Base-by-base conservation (phyloP, 1,284 basidiomycete genomes). In the Bondarzewia mesenterica region DNA sequence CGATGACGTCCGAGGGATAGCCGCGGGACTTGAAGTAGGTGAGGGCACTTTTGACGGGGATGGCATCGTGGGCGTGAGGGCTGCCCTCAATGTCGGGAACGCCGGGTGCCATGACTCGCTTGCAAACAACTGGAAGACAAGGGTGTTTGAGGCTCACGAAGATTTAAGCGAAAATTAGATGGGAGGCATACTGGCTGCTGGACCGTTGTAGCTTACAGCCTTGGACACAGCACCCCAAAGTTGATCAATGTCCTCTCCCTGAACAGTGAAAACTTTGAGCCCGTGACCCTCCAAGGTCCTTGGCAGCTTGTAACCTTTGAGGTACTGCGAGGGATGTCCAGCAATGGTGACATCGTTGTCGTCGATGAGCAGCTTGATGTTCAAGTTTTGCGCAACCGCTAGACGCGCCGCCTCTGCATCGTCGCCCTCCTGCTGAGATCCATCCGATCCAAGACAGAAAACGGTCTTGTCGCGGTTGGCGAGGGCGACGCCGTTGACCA, bases 311-410 rank as follows among this genome's bases (percentile, higher is more conserved):
- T 80, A 92, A 20, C 89, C 89, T 60, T 82, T 82, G 57, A 91
- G 74, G 61, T 92, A 92, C 49, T 89, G 66, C 15, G 85, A 89
- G 2, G 89, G 89, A 60, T 92, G 89, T 0, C 87, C 88, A 25
- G 88, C 82, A 52, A 91, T 91, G 7, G 88, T 91, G 54, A 91
- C 88, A 60, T 91, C 82, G 66, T 92, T 92, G 65, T 91, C 88
- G 57, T 92, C 89, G 55, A 92, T 82, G 63, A 92, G 67, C 46
- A 92, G 70, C 66, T 92, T 92, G 63, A 92, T 76, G 61, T 90
- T 89, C 52, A 92, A 69, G 45, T 72, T 66, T 60, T 90, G 82
- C 3, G 89, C 88, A 36, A 90, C 89, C 16, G 89, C 89, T 35
- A 92, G 73, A 36, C 89, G 75, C 12, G 89, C 89, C 26, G 89